Evolutionary conservation across 306 rosid genomes (phyloP).

Genomic region (Hylodesmum podocarpum): DNA sequence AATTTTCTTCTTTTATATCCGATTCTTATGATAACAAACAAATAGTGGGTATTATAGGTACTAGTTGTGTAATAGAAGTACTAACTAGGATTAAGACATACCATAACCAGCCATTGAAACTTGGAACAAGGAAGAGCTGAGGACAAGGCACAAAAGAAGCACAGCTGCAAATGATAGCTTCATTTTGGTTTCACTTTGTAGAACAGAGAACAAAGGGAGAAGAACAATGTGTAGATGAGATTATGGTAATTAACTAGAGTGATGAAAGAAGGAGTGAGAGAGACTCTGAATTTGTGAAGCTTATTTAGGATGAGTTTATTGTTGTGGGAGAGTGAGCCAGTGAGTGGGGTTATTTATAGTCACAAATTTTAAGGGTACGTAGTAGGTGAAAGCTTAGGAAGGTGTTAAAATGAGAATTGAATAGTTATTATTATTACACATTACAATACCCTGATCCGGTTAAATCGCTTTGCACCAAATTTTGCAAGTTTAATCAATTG

Average conservation of each 20-base stretch:
- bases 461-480: not conserved
- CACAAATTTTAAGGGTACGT: not conserved
- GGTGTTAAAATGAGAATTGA: not conserved
- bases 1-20: too few relatives aligned
- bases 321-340: not conserved
- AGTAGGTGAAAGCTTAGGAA: conserved; percentile 9
- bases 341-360: conserved; percentile 32
- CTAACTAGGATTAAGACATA: conserved; percentile 17
- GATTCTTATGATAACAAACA: too few relatives aligned
- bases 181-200: conserved; percentile 35
- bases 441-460: not conserved
- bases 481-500: too few relatives aligned
- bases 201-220: not conserved
- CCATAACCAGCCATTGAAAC: conserved; percentile 47
- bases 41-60: too few relatives aligned
- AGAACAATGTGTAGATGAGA: not conserved
- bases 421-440: not conserved
- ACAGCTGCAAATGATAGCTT: conserved; percentile 46
- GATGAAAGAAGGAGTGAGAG: not conserved
- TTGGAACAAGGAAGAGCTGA: conserved; percentile 53
- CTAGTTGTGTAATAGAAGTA: not conserved
- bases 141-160: conserved; percentile 60
- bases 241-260: not conserved
- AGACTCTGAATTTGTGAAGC: not conserved
- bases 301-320: not conserved